Percentiles rank a stretch among this genome's conserved stretches.
These are phyloP conservation scores for Lentinula novae-zelandiae DNA, from an alignment of 1,284 basidiomycete species.

Conservation along the genomic window DNA sequence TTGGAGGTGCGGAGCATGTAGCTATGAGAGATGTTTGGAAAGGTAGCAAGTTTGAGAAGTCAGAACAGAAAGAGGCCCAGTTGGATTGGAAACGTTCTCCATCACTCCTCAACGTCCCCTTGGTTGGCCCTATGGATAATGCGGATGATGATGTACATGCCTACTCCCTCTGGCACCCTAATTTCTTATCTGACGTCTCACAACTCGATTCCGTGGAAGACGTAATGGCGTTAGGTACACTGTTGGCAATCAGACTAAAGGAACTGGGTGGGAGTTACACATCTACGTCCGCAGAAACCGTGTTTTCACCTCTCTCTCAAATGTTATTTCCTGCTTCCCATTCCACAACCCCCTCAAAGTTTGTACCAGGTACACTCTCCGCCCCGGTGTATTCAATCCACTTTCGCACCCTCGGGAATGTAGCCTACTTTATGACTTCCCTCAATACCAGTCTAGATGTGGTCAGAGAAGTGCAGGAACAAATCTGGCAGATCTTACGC, in stretches of 20 bases:
- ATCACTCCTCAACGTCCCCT: no score
- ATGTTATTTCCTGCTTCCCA: constrained; percentile 21
- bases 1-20: constrained; percentile 41
- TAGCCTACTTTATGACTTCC: constrained; percentile 94
- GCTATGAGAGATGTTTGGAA: constrained; percentile 14
- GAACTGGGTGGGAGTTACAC: constrained; percentile 46
- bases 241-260: constrained; percentile 77
- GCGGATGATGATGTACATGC: not conserved
- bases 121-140: no score
- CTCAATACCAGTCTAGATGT: constrained; percentile 64
- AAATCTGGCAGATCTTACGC: constrained; percentile 44
- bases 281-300: constrained; percentile 65
- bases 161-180: constrained; percentile 69
- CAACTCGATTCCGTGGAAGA: constrained; percentile 57
- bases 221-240: constrained; percentile 86
- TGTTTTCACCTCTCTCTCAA: constrained; percentile 45
- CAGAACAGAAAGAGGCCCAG: not conserved
- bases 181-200: constrained; percentile 69
- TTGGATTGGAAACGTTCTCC: not conserved
- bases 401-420: constrained; percentile 87
- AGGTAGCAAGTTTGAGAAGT: not conserved
- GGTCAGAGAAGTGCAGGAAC: constrained; percentile 58
- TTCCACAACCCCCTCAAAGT: constrained; percentile 34
- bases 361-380: not conserved
- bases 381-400: constrained; percentile 69